phyloP scores from a whole-genome alignment of 495 filamentous ascomycete species.

The Podospora australis region DNA sequence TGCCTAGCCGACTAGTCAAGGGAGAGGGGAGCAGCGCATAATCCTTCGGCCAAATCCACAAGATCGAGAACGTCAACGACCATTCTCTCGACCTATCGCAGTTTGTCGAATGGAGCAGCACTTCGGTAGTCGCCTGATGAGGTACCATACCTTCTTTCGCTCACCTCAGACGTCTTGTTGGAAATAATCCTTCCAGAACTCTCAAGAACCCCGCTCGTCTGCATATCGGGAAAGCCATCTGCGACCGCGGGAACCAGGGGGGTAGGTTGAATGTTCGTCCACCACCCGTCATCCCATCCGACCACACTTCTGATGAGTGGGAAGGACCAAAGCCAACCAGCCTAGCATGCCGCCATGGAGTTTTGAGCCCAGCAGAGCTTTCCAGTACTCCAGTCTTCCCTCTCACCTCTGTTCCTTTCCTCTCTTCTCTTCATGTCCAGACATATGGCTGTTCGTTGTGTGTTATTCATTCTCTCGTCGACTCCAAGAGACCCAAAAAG shows the following conservation, averaged over 20 bases:
- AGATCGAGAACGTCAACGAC: slow-evolving; percentile 3
- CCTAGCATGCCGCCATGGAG: too few relatives aligned
- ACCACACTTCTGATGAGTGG: neutral
- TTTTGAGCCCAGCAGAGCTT: neutral
- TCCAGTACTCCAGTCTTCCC: neutral
- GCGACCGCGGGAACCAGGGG: neutral
- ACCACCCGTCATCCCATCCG: neutral
- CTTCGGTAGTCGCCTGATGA: neutral
- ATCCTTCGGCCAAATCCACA: slow-evolving; percentile 2
- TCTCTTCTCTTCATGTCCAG: neutral
- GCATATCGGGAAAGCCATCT: neutral
- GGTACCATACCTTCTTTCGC: too few relatives aligned
- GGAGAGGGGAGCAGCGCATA: neutral
- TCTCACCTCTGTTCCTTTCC: neutral
- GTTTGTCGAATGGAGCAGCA: neutral
- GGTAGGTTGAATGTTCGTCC: neutral
- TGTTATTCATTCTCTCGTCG: neutral
- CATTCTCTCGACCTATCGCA: neutral
- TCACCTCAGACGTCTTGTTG: too few relatives aligned
- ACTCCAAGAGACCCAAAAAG: neutral
- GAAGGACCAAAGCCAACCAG: neutral
- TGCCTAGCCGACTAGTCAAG: neutral
- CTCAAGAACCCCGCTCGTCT: neutral
- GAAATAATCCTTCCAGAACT: neutral
- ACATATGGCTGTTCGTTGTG: neutral